A percentile compares a stretch with the other conserved stretches of the same genome.
These are phyloP conservation scores for Lachnellula cervina DNA, from an alignment of 2,329 filamentous ascomycete species.

Conservation along the genomic window DNA sequence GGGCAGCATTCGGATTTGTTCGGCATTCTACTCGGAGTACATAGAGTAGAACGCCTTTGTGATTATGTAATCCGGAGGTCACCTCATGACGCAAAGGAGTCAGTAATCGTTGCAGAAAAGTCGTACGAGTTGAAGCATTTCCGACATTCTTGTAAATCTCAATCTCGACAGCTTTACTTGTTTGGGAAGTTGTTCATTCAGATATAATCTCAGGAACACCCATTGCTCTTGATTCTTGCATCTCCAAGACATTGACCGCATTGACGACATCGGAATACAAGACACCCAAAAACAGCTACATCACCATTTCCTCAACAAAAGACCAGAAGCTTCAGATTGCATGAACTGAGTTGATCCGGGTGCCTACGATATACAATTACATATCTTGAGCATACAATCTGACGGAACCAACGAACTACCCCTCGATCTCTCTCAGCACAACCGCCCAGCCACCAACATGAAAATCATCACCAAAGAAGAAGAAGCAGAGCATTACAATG, in stretches of 20 bases:
- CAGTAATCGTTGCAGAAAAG: background rate
- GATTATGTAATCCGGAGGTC: background rate
- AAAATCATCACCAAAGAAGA: constrained; percentile 95
- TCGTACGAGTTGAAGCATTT: background rate
- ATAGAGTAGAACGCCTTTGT: background rate
- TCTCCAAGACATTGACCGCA: background rate
- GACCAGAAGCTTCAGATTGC: background rate
- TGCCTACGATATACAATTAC: background rate
- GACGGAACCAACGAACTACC: background rate
- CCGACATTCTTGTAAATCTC: background rate
- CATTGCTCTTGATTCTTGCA: background rate
- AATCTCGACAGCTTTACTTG: background rate
- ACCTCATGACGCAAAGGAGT: background rate
- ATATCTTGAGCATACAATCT: background rate
- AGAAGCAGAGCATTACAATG: constrained; percentile 77
- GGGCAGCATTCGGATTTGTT: background rate
- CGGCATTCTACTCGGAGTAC: background rate
- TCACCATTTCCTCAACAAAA: background rate
- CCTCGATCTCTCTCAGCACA: background rate
- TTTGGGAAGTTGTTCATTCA: background rate
- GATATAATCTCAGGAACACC: background rate
- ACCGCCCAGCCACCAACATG: constrained; percentile 49
- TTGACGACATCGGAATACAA: background rate
- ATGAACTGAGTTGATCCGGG: background rate
- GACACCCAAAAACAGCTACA: background rate